phyloP scores from a whole-genome alignment of 768 basidiomycete genomes.

The Paxillus rubicundulus region DNA sequence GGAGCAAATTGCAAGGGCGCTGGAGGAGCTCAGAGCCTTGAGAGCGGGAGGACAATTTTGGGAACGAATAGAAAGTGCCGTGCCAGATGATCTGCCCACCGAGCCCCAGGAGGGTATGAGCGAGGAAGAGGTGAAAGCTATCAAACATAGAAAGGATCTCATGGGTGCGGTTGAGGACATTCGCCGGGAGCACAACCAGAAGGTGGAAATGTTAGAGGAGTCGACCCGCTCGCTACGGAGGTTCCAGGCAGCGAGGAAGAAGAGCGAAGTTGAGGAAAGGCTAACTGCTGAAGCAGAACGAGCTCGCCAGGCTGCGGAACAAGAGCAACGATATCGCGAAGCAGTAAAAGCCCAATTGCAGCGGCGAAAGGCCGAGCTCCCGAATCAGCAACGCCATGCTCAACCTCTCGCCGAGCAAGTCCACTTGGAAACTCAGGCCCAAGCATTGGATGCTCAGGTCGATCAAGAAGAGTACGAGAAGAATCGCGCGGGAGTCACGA shows the following conservation, averaged over 20 bases:
- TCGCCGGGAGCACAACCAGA: slow-evolving; percentile 18
- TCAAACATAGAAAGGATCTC: slow-evolving; percentile 11
- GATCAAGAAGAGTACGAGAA: slow-evolving; percentile 5
- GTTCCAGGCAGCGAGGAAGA: slow-evolving; percentile 25
- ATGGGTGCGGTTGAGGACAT: slow-evolving; percentile 13
- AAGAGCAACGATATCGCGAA: slow-evolving; percentile 1
- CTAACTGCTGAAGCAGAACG: slow-evolving; percentile 12
- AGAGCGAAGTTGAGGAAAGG: slow-evolving; percentile 18
- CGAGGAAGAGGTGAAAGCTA: slow-evolving; percentile 10
- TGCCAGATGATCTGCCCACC: slow-evolving; percentile 12
- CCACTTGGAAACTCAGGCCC: slow-evolving; percentile 6
- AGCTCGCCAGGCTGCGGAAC: slow-evolving; percentile 3
- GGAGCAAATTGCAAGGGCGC: slow-evolving; percentile 17
- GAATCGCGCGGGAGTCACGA: slow-evolving; percentile 4
- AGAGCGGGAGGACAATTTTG: slow-evolving; percentile 4
- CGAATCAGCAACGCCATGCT: not conserved
- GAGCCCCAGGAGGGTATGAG: slow-evolving; percentile 24
- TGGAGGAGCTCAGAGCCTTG: slow-evolving; percentile 9
- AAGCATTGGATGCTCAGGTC: not conserved
- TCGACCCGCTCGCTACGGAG: slow-evolving; percentile 14
- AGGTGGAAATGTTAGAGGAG: slow-evolving; percentile 17
- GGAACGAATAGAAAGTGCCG: not conserved
- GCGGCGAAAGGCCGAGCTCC: slow-evolving; percentile 5
- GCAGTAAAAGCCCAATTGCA: slow-evolving; percentile 2
- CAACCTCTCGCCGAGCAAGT: slow-evolving; percentile 4